phyloP scores from a whole-genome alignment of 2,329 filamentous ascomycete genomes.

The Trichoderma aggressivum region DNA sequence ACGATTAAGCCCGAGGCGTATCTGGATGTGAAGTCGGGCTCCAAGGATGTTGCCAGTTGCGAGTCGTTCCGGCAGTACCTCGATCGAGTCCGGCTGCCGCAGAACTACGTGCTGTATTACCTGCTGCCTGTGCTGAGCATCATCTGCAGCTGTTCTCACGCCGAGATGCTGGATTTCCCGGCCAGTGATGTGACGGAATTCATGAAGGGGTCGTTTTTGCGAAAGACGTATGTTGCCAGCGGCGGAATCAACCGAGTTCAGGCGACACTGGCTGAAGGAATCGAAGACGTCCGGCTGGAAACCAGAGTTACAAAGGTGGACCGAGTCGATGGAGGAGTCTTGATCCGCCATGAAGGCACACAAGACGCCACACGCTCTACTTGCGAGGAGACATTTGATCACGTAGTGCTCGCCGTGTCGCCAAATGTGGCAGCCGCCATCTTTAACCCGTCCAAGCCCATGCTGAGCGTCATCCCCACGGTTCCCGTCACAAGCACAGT shows the following conservation, averaged over 20 bases:
- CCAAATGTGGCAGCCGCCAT: conserved; percentile 50
- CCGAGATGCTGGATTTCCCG: conserved; percentile 48
- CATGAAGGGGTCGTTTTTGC: conserved; percentile 39
- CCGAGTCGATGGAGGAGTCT: background rate
- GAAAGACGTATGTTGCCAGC: conserved; percentile 50
- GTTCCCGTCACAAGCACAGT: conserved; percentile 47
- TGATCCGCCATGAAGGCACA: background rate
- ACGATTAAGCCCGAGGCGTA: background rate
- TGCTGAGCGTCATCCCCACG: conserved; percentile 46
- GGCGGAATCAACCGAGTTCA: conserved; percentile 51
- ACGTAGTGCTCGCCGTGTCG: conserved; percentile 52
- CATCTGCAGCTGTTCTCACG: conserved; percentile 54
- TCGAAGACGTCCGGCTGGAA: conserved; percentile 40
- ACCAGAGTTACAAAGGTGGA: conserved; percentile 37
- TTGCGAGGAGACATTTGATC: conserved; percentile 44
- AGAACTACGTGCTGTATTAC: conserved; percentile 46
- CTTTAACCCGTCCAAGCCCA: conserved; percentile 40
- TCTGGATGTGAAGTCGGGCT: background rate
- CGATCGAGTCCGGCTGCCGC: conserved; percentile 47
- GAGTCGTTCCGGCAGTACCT: conserved; percentile 51
- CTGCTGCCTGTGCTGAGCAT: conserved; percentile 53
- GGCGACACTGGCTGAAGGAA: conserved; percentile 38
- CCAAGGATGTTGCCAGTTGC: background rate
- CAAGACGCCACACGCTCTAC: background rate
- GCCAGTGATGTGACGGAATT: conserved; percentile 52